Evolutionary conservation across 192 early-diverging fungal species (phyloP), one percentile per base, ranked within the genome.

Genomic region (Gaertneriomyces semiglobifer): DNA sequence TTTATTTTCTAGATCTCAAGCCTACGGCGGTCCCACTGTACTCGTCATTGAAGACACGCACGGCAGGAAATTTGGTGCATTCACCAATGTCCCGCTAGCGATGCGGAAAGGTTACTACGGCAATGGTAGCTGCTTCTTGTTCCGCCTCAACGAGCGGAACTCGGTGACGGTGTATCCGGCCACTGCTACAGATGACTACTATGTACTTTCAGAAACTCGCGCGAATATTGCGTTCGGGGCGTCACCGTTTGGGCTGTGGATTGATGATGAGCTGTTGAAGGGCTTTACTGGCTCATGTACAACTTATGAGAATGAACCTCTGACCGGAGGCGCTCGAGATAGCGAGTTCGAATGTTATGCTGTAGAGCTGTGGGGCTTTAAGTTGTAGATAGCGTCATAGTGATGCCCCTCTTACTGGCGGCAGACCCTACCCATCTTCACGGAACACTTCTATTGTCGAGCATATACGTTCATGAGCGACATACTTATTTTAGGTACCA

Each of bases 191-290:
- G 74, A 73, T 53, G 72, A 74, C 9, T 70, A 77, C 55, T 70
- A 68, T 50, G 67, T 74, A 8, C 68, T 77, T 6, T 62, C 52
- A 38, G 66, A 72, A 39, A 16, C 56, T 4, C 57, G 63, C 7
- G 62, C 48, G 7, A 58, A 39, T 57, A 39, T 77, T 44, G 75
- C 72, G 11, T 54, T 77, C 9, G 76, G 71, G 66, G 61, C 79
- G 46, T 79, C 77, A 14, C 66, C 63, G 33, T 81, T 81, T 76
- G 82, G 82, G 1, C 69, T 84, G 16, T 84, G 79, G 79, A 59
- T 84, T 4, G 75, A 76, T 53, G 73, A 76, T 47, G 65, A 81
- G 47, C 67, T 84, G 8, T 65, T 73, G 45, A 67, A 78, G 47
- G 82, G 82, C 0, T 75, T 81, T 64, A 73, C 65, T 53, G 75